Base-by-base conservation (phyloP, 2,329 filamentous ascomycete species). In the Ophiocordyceps sinensis region DNA sequence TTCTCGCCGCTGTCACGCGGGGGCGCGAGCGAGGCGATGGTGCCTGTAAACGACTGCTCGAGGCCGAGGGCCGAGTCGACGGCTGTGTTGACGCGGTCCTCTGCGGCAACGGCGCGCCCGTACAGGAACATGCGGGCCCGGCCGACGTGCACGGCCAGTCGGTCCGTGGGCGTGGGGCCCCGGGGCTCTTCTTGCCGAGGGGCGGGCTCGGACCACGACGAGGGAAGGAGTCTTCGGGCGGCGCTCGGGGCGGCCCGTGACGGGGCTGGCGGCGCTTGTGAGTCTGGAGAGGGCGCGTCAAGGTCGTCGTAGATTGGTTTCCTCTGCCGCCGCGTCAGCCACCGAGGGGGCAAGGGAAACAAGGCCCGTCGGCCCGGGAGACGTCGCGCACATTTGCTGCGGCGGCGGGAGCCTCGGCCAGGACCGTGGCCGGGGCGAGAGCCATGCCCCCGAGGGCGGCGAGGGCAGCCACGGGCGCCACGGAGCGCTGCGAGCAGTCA, bases 21-120 rank as follows among this genome's bases (percentile, higher is more conserved):
- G 28, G 91, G 91, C 17, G 88, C 91, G 32, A 98, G 75, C 19
- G 83, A 87, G 44, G 88, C 85, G 51, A 98, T 65, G 45, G 91
- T 96, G 62, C 74, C 76, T 53, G 89, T 94, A 67, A 96, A 88
- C 57, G 79, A 84, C 60, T 83, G 79, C 70, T 98, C 91, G 49
- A 94, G 78, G 58, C 79, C 65, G 56, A 98, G 85, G 51, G 82
- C 83, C 49, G 74, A 75, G 59, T 86, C 82, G 65, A 95, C 80
- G 52, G 82, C 72, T 52, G 70, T 63, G 71, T 98, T 95, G 65
- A 95, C 75, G 54, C 78, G 74, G 61, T 86, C 79, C 68, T 96
- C 89, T 53, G 81, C 77, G 42, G 70, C 64, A 42, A 80, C 75
- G 44, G 83, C 82, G 56, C 88, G 77, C 40, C 70, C 63, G 69